Evolutionary conservation across 306 rosid species (phyloP).

Genomic region (Echinosophora koreensis): DNA sequence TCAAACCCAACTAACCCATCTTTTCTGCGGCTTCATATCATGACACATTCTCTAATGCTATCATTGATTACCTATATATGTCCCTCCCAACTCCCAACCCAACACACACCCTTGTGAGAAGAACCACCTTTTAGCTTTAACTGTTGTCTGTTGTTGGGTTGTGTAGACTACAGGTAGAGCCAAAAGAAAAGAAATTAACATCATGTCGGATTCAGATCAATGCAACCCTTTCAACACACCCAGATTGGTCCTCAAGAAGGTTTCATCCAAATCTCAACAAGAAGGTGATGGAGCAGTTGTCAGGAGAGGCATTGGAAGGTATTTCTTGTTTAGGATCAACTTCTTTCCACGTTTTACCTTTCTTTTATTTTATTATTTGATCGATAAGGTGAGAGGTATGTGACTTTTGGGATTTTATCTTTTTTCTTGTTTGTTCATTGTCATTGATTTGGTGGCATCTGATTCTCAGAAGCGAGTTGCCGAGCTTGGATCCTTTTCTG

Average conservation of each 20-base stretch:
- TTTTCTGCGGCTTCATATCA: slow-evolving; percentile 30
- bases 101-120: neutral
- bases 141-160: no score
- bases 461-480: slow-evolving; percentile 53
- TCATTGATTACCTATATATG: neutral
- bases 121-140: no score
- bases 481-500: slow-evolving; percentile 58
- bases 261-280: slow-evolving; percentile 55
- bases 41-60: neutral
- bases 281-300: slow-evolving; percentile 64
- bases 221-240: slow-evolving; percentile 51
- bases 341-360: neutral
- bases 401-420: no score
- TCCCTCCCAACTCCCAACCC: neutral
- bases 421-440: no score
- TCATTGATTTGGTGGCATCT: neutral
- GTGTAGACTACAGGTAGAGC: no score
- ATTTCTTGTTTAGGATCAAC: neutral
- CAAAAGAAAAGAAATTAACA: neutral
- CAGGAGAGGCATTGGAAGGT: slow-evolving; percentile 64
- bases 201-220: slow-evolving; percentile 49
- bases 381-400: no score
- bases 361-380: no score
- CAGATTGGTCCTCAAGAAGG: slow-evolving; percentile 58
- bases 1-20: slow-evolving; percentile 43